These are phyloP conservation scores for Onygenales sp. DNA, from an alignment of 2,329 filamentous ascomycete genomes.

Conservation along the genomic window DNA sequence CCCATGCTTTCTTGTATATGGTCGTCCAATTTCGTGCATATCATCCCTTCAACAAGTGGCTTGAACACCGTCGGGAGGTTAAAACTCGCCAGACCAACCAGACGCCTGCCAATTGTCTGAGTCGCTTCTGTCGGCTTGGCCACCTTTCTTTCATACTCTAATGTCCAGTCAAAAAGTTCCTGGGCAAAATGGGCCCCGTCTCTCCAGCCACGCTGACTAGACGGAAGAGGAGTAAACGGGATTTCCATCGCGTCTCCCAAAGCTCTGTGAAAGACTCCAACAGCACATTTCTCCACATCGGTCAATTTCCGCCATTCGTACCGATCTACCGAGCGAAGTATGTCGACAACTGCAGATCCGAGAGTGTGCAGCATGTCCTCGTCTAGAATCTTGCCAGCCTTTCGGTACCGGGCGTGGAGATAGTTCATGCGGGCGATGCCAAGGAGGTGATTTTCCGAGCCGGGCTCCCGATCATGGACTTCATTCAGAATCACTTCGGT, in stretches of 20 bases:
- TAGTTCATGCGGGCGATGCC: constrained; percentile 52
- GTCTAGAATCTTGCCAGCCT: constrained; percentile 45
- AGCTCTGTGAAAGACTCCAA: constrained; percentile 55
- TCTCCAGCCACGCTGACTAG: constrained; percentile 23
- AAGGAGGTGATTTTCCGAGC: constrained; percentile 29
- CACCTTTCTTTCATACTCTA: constrained; percentile 46
- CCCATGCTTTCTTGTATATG: constrained; percentile 56
- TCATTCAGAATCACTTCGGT: constrained; percentile 38
- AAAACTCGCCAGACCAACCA: constrained; percentile 51
- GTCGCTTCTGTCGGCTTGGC: constrained; percentile 48
- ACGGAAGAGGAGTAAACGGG: constrained; percentile 18
- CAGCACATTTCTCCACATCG: constrained; percentile 54
- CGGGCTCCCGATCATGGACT: constrained; percentile 25
- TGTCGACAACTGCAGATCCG: constrained; percentile 51
- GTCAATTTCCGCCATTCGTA: constrained; percentile 59
- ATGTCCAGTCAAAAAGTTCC: constrained; percentile 40
- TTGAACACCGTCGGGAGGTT: constrained; percentile 41
- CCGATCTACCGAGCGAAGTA: constrained; percentile 46
- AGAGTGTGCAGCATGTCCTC: constrained; percentile 52
- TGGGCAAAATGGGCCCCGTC: constrained; percentile 45
- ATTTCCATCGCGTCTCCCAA: constrained; percentile 58
- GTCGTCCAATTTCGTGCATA: constrained; percentile 55
- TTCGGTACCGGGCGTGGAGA: constrained; percentile 45
- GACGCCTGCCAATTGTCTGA: constrained; percentile 45
- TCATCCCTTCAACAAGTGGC: constrained; percentile 39